Evolutionary conservation across 116 monocot species (phyloP).

Genomic region (Phalaenopsis hybrid): DNA sequence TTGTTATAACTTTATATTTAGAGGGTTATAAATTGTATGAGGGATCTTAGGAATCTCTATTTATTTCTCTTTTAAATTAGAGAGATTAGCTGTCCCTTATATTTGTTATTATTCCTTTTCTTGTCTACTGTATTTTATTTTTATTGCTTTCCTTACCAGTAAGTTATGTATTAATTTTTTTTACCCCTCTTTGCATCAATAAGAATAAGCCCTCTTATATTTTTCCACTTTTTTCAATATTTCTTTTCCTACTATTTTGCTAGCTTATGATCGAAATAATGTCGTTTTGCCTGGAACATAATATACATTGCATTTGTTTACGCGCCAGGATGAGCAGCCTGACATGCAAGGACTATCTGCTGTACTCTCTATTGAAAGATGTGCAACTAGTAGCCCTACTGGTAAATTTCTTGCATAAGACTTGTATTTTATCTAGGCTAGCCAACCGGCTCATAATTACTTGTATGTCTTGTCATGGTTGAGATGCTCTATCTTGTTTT

Average conservation of each 20-base stretch:
- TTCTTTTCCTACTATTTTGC: background rate
- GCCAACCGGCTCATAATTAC: background rate
- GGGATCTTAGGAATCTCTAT: no score
- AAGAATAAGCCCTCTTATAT: no score
- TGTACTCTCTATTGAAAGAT: conserved; percentile 75
- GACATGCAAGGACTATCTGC: conserved; percentile 82
- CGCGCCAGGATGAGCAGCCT: conserved; percentile 87
- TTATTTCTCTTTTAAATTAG: no score
- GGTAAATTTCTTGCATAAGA: conserved; percentile 26
- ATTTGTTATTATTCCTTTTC: no score
- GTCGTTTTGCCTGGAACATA: background rate
- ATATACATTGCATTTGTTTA: conserved; percentile 6
- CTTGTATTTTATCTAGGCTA: background rate
- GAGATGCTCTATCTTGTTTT: background rate
- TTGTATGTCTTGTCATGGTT: background rate
- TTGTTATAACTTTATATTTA: no score
- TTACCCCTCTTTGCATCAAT: no score
- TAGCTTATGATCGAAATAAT: background rate
- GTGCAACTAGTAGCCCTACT: conserved; percentile 74
- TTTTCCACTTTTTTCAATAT: background rate
- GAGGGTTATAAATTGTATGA: no score
- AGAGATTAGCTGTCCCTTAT: no score
- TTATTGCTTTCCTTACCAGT: no score
- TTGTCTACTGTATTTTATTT: no score
- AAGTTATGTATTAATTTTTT: no score